Conservation (phyloP, 352 stramenopile genomes). For the Saprolegnia parasitica region DNA sequence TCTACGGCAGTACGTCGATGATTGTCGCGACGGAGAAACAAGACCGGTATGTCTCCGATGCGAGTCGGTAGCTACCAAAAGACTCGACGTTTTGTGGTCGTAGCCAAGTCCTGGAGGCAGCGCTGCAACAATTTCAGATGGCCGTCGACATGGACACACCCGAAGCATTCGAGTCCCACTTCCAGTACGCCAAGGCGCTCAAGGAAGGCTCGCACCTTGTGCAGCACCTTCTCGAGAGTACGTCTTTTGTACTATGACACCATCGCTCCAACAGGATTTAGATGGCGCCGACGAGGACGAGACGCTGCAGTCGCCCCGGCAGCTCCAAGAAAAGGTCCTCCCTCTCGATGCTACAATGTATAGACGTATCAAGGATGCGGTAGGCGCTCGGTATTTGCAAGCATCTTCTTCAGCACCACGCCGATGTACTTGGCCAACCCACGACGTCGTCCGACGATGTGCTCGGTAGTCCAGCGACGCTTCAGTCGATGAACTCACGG, state of each 20-base stretch:
- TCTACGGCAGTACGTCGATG: conserved; percentile 71
- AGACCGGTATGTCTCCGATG: conserved; percentile 26
- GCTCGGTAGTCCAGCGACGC: neutral
- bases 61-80: neutral
- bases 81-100: neutral
- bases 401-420: conserved; percentile 36
- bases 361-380: neutral
- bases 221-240: conserved; percentile 22
- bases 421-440: conserved; percentile 26
- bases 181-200: conserved; percentile 75
- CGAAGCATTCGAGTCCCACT: conserved; percentile 75
- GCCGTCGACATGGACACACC: conserved; percentile 75
- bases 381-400: conserved; percentile 34
- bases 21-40: conserved; percentile 72
- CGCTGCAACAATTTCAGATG: conserved; percentile 41
- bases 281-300: neutral
- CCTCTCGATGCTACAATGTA: neutral
- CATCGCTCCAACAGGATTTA: neutral
- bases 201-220: conserved; percentile 66
- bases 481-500: no score
- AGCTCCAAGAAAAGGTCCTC: conserved; percentile 24
- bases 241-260: neutral
- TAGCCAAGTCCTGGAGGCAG: conserved; percentile 49
- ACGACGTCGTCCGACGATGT: conserved; percentile 21
- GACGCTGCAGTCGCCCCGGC: conserved; percentile 26